Evolutionary conservation across 163 green algal species (phyloP), one percentile per base, ranked within the genome.

Genomic region (Prototheca cutis): DNA sequence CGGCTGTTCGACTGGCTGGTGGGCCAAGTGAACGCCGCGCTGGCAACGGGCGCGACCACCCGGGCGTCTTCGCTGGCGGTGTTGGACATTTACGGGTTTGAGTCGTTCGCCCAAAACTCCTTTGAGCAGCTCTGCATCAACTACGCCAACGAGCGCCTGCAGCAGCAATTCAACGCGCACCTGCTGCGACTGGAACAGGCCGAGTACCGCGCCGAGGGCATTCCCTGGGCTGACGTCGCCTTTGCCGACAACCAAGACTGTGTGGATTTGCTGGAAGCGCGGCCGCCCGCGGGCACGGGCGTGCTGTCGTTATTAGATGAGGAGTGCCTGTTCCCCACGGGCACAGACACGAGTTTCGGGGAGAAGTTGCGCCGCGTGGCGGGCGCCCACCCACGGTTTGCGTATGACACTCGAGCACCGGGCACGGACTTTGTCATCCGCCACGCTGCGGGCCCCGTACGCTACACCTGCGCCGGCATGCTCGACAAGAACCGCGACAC

Each of bases 101-200:
- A 98, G 78, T 75, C 80, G 65, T 98, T 98, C 72, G 70, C 76
- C 40, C 62, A 73, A 40, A 94, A 94, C 71, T 82, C 85, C 61
- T 93, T 94, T 66, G 86, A 94, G 78, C 88, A 95, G 74, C 95
- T 99, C 60, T 98, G 93, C 83, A 99, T 99, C 83, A 99, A 99
- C 76, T 81, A 98, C 45, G 93, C 93, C 10, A 99, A 99, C 62
- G 93, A 99, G 84, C 97, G 97, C 80, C 84, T 99, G 67, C 93
- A 99, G 83, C 93, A 99, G 81, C 93, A 99, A 68, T 99, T 99
- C 86, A 99, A 99, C 75, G 80, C 95, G 72, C 93, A 99, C 71
- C 87, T 99, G n/a, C 98, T 99, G 78, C 98, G 98, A 80, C 89
- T 92, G 89, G 93, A 99, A 84, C 88, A 96, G 83, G 87, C 91